Evolutionary conservation across 352 stramenopile species (phyloP).

Genomic region (Globisporangium irregulare): DNA sequence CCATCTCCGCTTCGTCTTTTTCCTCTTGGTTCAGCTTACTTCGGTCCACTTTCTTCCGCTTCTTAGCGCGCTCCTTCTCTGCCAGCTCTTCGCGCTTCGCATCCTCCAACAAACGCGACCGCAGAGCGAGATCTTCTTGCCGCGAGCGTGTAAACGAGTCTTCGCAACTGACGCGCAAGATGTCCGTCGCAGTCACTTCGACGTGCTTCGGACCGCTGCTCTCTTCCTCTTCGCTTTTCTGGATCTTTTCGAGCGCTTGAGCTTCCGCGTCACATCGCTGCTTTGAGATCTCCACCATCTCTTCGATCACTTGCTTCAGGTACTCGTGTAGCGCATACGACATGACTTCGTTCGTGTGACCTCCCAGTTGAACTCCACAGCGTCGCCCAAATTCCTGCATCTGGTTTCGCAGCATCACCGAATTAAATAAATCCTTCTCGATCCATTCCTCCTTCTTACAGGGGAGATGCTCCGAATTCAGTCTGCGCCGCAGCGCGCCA

Average conservation of each 20-base stretch:
- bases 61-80: slow-evolving; percentile 80
- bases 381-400: slow-evolving; percentile 53
- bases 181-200: slow-evolving; percentile 73
- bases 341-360: slow-evolving; percentile 73
- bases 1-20: slow-evolving; percentile 84
- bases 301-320: slow-evolving; percentile 82
- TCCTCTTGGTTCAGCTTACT: slow-evolving; percentile 77
- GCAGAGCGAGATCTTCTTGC: slow-evolving; percentile 62
- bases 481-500: slow-evolving; percentile 27
- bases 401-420: slow-evolving; percentile 45
- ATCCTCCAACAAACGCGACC: slow-evolving; percentile 65
- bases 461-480: slow-evolving; percentile 45
- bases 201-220: slow-evolving; percentile 23
- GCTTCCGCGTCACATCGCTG: slow-evolving; percentile 59
- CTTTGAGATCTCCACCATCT: slow-evolving; percentile 82
- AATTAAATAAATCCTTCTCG: slow-evolving; percentile 83
- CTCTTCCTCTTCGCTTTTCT: slow-evolving; percentile 34
- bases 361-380: slow-evolving; percentile 51
- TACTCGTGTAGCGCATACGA: slow-evolving; percentile 82
- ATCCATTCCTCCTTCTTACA: slow-evolving; percentile 79
- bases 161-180: slow-evolving; percentile 82
- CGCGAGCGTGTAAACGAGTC: slow-evolving; percentile 68
- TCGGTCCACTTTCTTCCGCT: slow-evolving; percentile 84
- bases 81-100: slow-evolving; percentile 70
- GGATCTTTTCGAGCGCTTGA: slow-evolving; percentile 45